phyloP scores from a whole-genome alignment of 768 basidiomycete species.

The Obba rivulosa region DNA sequence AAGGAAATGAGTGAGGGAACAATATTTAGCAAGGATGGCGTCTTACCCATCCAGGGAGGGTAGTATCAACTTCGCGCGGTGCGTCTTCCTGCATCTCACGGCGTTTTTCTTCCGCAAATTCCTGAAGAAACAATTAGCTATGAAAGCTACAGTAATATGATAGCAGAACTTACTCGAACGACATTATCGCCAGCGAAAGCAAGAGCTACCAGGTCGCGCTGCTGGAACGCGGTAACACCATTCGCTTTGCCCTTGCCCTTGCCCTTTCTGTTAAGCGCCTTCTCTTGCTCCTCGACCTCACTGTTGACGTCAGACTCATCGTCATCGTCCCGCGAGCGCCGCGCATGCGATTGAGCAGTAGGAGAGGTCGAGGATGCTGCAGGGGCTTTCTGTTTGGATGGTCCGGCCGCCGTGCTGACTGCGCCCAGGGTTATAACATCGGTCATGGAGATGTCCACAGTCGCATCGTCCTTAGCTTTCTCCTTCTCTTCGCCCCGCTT shows the following conservation, averaged over 20 bases:
- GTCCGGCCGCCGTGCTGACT: constrained; percentile 1
- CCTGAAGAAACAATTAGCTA: constrained; percentile 43
- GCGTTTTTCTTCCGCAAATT: constrained; percentile 81
- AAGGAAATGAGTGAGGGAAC: neutral
- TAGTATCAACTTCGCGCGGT: constrained; percentile 81
- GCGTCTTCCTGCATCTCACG: constrained; percentile 84
- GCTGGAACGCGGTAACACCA: constrained; percentile 68
- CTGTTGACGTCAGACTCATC: constrained; percentile 55
- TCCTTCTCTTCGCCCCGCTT: constrained; percentile 56
- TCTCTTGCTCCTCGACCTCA: constrained; percentile 70
- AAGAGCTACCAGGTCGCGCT: constrained; percentile 86
- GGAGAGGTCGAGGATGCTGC: neutral
- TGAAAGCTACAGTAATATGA: neutral
- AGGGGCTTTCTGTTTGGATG: constrained; percentile 8
- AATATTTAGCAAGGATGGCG: constrained; percentile 8
- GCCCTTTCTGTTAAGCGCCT: constrained; percentile 30
- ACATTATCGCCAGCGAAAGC: constrained; percentile 99
- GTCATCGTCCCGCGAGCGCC: constrained; percentile 16
- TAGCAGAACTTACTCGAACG: constrained; percentile 55
- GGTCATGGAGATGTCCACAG: constrained; percentile 69
- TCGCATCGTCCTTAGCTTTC: constrained; percentile 65
- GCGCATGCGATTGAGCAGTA: neutral
- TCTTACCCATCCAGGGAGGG: constrained; percentile 91
- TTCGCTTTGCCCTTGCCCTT: constrained; percentile 39
- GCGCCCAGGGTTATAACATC: constrained; percentile 34